A percentile compares a stretch with the other conserved stretches of the same genome.
Evolutionary conservation across 192 early-diverging fungal species (phyloP).

Genomic region (Radiomyces spectabilis): DNA sequence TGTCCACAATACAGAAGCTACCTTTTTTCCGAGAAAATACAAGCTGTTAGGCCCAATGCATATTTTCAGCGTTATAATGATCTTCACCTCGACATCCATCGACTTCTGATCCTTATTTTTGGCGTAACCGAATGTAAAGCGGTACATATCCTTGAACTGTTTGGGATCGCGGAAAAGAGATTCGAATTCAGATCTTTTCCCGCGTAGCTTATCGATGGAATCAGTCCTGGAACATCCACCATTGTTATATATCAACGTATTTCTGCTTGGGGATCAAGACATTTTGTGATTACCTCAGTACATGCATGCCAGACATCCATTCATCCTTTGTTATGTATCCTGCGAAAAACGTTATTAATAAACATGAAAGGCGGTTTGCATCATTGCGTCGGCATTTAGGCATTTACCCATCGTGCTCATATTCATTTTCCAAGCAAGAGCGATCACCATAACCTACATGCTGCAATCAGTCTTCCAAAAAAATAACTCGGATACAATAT

Average conservation of each 20-base stretch:
- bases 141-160: constrained; percentile 54
- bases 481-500: neutral
- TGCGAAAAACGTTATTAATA: neutral
- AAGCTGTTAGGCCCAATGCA: no score
- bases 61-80: no score
- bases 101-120: constrained; percentile 55
- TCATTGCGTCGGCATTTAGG: neutral
- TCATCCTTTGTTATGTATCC: constrained; percentile 28
- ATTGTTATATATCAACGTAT: no score
- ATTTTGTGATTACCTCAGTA: constrained; percentile 16
- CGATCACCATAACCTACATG: neutral
- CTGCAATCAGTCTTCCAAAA: neutral
- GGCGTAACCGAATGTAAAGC: constrained; percentile 54
- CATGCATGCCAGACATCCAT: constrained; percentile 23
- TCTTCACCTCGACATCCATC: constrained; percentile 51
- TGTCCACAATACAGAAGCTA: neutral
- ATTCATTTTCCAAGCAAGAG: constrained; percentile 23
- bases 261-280: no score
- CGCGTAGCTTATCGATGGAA: constrained; percentile 27
- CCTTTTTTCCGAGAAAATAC: no score
- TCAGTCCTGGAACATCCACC: no score
- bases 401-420: constrained; percentile 21
- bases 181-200: constrained; percentile 24
- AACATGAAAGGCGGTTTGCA: neutral
- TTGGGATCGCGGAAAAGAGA: constrained; percentile 22